Base-by-base conservation (phyloP, 495 filamentous ascomycete genomes). In the Aspergillus nidulans region DNA sequence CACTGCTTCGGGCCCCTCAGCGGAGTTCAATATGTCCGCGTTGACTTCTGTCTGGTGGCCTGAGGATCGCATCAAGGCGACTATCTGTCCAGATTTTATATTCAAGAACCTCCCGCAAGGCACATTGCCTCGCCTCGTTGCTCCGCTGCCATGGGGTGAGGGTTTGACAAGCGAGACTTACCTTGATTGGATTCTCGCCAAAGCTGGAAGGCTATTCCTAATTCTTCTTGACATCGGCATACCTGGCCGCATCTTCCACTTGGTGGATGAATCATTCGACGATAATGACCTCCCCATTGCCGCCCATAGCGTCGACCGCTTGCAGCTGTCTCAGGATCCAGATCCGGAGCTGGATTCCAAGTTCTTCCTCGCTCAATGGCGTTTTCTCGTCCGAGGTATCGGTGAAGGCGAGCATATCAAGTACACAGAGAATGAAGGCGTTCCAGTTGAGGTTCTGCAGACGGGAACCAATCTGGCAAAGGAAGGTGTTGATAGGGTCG, bases 141-240 rank as follows among this genome's bases (percentile, higher is more conserved):
- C 79, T 42, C 84, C 85, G 0, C 71, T 92, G 32, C 80, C 80
- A 16, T 96, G 94, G 71, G 91, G 90, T n/a, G 90, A 92, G 63
- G 89, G 86, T 12, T 69, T 97, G 58, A 96, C 91, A 1, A 89
- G 90, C 62, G 86, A 90, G 58, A 95, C 90, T 1, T 97, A 96
- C 63, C 85, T 90, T 69, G 92, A 96, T 60, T 95, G 89, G 88
- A 95, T 97, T 55, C 75, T 95, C 47, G 73, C 86, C 56, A 87
- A 85, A 60, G 86, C 89, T 4, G 86, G 81, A 58, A 81, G 85
- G 52, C 79, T 95, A 49, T 97, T 95, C 59, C 78, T 97, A 28
- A 88, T 91, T 28, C 78, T 96, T 28, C 77, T 84, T 38, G 87
- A 92, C 53, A 76, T 96, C 46, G 89, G 86, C 0, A 81, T 90